Percentiles rank a stretch among this genome's conserved stretches.
phyloP scores from a whole-genome alignment of 2,329 filamentous ascomycete species.

The Teratosphaeria gauchensis region DNA sequence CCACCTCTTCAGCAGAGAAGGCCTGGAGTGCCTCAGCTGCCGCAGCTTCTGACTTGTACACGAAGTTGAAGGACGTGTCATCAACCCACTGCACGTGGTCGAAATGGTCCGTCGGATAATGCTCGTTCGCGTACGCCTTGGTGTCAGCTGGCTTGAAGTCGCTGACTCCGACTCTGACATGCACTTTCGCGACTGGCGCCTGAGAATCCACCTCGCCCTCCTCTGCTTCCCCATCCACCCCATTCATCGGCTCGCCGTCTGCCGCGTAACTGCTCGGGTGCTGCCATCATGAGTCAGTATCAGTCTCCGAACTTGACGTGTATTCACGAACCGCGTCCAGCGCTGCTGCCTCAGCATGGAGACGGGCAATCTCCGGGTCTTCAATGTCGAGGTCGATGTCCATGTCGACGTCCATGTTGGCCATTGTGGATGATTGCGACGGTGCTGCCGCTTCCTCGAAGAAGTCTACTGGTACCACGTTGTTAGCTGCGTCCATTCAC shows the following conservation, averaged over 20 bases:
- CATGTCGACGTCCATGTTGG: constrained; percentile 22
- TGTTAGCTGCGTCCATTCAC: neutral
- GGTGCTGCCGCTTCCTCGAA: neutral
- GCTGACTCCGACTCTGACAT: constrained; percentile 68
- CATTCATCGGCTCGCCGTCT: constrained; percentile 18
- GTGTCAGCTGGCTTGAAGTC: constrained; percentile 73
- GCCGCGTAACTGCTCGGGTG: constrained; percentile 8
- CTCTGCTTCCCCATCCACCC: constrained; percentile 20
- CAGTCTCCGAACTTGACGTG: neutral
- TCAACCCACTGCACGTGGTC: constrained; percentile 85
- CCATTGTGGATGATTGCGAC: neutral
- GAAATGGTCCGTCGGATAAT: constrained; percentile 47
- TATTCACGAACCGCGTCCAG: constrained; percentile 15
- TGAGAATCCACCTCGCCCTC: constrained; percentile 24
- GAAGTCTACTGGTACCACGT: neutral
- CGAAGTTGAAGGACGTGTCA: constrained; percentile 77
- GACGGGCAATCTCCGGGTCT: constrained; percentile 23
- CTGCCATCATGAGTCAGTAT: constrained; percentile 13
- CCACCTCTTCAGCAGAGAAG: constrained; percentile 32
- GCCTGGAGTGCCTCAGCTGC: constrained; percentile 45
- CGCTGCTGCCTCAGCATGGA: constrained; percentile 22
- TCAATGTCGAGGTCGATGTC: constrained; percentile 21
- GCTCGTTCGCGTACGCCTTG: constrained; percentile 54
- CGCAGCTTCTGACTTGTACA: constrained; percentile 53
- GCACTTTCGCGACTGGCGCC: constrained; percentile 51